Base-by-base conservation (phyloP, 202 grass and related monocot species). In the Schoenoplectus tabernaemontani region DNA sequence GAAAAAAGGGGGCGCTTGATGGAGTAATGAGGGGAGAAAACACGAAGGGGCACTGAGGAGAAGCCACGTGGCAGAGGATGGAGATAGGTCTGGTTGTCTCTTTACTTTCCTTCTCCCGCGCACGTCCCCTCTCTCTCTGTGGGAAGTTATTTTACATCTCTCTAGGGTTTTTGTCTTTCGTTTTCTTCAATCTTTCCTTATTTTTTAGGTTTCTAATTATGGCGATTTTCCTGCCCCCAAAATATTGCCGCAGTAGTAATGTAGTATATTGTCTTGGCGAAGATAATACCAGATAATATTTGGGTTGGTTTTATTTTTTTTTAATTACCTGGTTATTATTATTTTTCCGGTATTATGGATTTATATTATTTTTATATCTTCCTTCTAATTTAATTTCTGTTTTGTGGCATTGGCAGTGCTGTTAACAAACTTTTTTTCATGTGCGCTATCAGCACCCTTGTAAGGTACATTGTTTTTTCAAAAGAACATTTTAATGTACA, bases 11-110 rank as follows among this genome's bases (percentile, higher is more conserved):
- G 13, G 13, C 44, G 44, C 13, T 12, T 1, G 44, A 15, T 51
- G 48, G 12, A n/a, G 11, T 65, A 60, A 37, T 24, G 57, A 36
- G 32, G 41, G 39, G 79, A 28, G 39, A 79, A 58, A 48, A 34
- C 46, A 46, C 22, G 30, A 24, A 4, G 44, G 30, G 44, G 24
- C 66, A 53, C 60, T 59, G 50, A 82, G 9, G 59, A 9, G 3
- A 12, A 20, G 84, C 33, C 84, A 86, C 79, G 84, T 86, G 84
- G 77, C 67, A 37, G 33, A 46, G 30, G 75, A 79, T 4, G 82
- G 82, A 70, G 57, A 59, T 84, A 48, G 82, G 58, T 82, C 48
- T 57, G 15, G 2, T 16, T 32, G 26, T 41, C 16, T 16, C 15
- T 56, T 78, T 61, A 24, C 48, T 59, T 59, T 13, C 17, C 30